Base-by-base conservation (phyloP, 768 basidiomycete species). In the Russula olivacea region DNA sequence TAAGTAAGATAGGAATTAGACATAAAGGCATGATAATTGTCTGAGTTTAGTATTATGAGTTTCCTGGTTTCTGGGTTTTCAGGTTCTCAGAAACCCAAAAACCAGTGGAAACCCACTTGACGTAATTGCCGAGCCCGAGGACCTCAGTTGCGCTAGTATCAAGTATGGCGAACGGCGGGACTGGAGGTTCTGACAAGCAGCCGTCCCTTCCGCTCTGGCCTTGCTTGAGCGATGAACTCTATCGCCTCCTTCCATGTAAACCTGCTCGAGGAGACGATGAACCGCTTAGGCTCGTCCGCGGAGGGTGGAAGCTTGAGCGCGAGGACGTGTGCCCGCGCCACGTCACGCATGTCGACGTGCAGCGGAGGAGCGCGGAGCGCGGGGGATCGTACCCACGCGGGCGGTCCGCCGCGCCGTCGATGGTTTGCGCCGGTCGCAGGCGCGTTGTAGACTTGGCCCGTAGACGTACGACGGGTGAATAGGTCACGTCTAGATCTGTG, bases 381-480 rank as follows among this genome's bases (percentile, higher is more conserved):
- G n/a, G n/a, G 30, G 51, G 58, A 28, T 70, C 70, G 36, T 61
- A 53, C 47, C 55, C 58, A 69, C 59, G n/a, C n/a, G 69, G 58
- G 2, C 66, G 68, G 6, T 57, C 61, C 1, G 58, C 45, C 1
- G 59, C 55, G 8, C 70, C 69, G 7, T 32, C 21, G 55, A 74
- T 64, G 52, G 55, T 74, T 73, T 25, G 72, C 65, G 58, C 71
- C 68, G 6, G 58, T 32, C 14, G 51, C 49, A 10, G 34, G 25
- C 12, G 66, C 7, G 19, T 62, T 61, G 64, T 65, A 65, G 21
- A 69, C 70, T 2, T 68, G 66, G 34, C 66, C 74, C 74, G 40
- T 70, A 72, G n/a, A 72, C 51, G 65, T 74, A 72, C 0, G 73
- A 69, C 10, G 73, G 73, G 36, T 72, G 69, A 51, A 74, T 65